A percentile compares a stretch with the other conserved stretches of the same genome.
Evolutionary conservation across 176 grass and related monocot species (phyloP).

Genomic region (Raddia guianensis): DNA sequence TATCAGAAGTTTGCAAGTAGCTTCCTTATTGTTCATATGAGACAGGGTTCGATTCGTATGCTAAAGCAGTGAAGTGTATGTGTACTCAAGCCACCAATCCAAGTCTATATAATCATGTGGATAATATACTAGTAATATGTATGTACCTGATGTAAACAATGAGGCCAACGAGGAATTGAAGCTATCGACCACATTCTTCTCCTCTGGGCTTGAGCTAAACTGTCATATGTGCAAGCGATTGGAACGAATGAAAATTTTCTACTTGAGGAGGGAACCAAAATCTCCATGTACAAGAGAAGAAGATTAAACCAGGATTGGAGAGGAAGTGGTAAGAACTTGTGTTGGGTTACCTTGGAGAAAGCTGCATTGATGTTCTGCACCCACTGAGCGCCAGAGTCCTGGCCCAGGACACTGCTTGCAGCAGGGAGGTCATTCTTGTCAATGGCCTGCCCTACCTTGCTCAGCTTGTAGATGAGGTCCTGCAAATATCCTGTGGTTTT

Average conservation of each 20-base stretch:
- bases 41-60: neutral
- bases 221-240: slow-evolving; percentile 5
- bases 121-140: neutral
- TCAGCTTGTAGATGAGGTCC: slow-evolving; percentile 88
- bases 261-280: neutral
- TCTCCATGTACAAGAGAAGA: neutral
- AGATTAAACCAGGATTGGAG: neutral
- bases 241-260: neutral
- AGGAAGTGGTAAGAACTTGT: slow-evolving; percentile 4
- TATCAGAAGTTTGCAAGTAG: neutral
- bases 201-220: slow-evolving; percentile 79
- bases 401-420: slow-evolving; percentile 67
- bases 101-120: neutral
- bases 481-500: slow-evolving; percentile 79
- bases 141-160: slow-evolving; percentile 72
- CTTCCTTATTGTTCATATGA: neutral
- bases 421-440: slow-evolving; percentile 74
- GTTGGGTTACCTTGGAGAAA: slow-evolving; percentile 64
- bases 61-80: neutral
- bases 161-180: slow-evolving; percentile 88
- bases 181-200: slow-evolving; percentile 58
- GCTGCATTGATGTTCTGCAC: slow-evolving; percentile 76
- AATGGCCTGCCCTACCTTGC: slow-evolving; percentile 94
- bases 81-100: neutral
- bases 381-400: slow-evolving; percentile 53